These are phyloP conservation scores for Neurospora sp. DNA, from an alignment of 495 filamentous ascomycete genomes.

Conservation along the genomic window DNA sequence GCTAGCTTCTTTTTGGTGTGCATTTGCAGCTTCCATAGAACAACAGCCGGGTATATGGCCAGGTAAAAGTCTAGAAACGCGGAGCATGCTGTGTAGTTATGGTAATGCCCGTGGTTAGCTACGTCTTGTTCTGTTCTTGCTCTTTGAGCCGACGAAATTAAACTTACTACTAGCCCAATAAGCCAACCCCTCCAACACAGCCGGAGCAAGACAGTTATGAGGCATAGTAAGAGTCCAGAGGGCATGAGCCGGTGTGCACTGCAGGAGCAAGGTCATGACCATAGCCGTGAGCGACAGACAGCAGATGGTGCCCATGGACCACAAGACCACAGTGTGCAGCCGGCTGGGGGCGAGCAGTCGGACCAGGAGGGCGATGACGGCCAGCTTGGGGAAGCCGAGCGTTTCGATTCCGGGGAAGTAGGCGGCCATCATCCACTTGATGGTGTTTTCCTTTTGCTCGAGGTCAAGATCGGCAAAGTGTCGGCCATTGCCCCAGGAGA, in stretches of 20 bases:
- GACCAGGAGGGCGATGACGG: slow-evolving; percentile 32
- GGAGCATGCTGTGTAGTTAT: background rate
- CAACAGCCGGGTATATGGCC: slow-evolving; percentile 13
- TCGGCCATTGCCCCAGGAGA: slow-evolving; percentile 12
- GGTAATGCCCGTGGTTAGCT: background rate
- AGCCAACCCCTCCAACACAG: background rate
- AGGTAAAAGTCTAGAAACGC: slow-evolving; percentile 20
- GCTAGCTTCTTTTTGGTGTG: slow-evolving; percentile 20
- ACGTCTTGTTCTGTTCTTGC: background rate
- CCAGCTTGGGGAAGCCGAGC: slow-evolving; percentile 34
- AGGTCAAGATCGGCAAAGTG: slow-evolving; percentile 19
- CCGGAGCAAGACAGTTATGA: background rate
- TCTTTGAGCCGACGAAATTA: background rate
- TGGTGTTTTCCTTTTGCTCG: slow-evolving; percentile 15
- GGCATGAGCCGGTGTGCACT: slow-evolving; percentile 31
- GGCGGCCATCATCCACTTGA: slow-evolving; percentile 26
- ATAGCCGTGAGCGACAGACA: slow-evolving; percentile 20
- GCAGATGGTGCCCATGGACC: slow-evolving; percentile 22
- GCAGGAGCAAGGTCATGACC: slow-evolving; percentile 30
- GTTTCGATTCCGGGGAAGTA: slow-evolving; percentile 32
- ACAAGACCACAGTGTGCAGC: slow-evolving; percentile 23
- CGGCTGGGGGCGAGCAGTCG: slow-evolving; percentile 26
- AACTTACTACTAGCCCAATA: background rate
- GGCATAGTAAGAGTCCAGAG: slow-evolving; percentile 31
- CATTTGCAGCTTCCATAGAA: slow-evolving; percentile 9